phyloP scores from a whole-genome alignment of 2,329 filamentous ascomycete genomes.

The Colletotrichum incanum region DNA sequence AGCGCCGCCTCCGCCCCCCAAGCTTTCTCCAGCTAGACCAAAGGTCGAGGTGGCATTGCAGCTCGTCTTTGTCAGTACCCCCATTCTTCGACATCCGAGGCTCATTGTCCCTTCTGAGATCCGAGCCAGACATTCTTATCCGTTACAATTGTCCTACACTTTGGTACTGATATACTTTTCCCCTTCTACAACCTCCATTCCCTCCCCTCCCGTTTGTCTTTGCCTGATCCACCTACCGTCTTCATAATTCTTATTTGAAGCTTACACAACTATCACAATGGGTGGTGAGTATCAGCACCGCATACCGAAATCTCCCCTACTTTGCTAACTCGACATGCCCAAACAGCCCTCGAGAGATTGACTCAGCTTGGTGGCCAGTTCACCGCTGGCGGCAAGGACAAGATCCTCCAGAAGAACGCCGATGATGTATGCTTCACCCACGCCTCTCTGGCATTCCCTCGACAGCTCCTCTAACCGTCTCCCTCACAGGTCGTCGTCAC shows the following conservation, averaged over 20 bases:
- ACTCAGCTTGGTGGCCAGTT: conserved; percentile 76
- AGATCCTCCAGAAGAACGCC: conserved; percentile 75
- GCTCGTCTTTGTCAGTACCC: neutral
- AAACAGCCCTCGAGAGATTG: conserved; percentile 69
- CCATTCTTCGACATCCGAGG: conserved; percentile 38
- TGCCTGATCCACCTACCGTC: neutral
- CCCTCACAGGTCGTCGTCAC: conserved; percentile 85
- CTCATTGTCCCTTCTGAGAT: conserved; percentile 33
- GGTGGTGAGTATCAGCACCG: conserved; percentile 52
- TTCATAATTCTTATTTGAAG: conserved; percentile 14
- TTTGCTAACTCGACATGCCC: neutral
- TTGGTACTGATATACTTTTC: conserved; percentile 11
- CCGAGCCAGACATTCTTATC: conserved; percentile 24
- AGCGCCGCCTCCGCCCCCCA: conserved; percentile 23
- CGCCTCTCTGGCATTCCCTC: conserved; percentile 13
- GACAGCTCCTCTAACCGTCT: conserved; percentile 47
- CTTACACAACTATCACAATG: conserved; percentile 50
- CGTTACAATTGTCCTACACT: neutral
- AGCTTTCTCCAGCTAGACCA: conserved; percentile 7
- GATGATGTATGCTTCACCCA: conserved; percentile 69
- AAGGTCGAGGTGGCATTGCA: conserved; percentile 21
- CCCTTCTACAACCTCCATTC: conserved; percentile 8
- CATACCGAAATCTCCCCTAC: conserved; percentile 34
- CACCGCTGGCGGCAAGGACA: conserved; percentile 65
- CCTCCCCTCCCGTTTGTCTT: neutral